These are phyloP conservation scores for Eutrema japonicum DNA, from an alignment of 345 rosid genomes.

Conservation along the genomic window DNA sequence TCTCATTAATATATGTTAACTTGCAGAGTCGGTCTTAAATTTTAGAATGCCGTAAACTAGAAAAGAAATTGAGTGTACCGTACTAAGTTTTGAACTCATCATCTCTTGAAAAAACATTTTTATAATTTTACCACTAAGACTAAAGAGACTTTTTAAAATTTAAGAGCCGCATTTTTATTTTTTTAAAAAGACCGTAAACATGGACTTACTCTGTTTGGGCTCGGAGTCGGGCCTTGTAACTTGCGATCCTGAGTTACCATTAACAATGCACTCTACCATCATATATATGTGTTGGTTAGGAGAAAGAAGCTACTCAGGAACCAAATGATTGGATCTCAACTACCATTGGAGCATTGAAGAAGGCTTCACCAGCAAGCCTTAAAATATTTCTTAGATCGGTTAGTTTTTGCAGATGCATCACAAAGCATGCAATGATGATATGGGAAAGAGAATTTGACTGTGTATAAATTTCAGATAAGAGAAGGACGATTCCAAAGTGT, in stretches of 20 bases:
- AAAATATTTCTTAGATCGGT: conserved; percentile 82
- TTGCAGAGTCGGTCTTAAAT: too few relatives aligned
- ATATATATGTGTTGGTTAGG: conserved; percentile 46
- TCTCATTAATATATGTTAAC: not conserved
- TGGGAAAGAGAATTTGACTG: conserved; percentile 5
- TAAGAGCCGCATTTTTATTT: too few relatives aligned
- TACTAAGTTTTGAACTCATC: too few relatives aligned
- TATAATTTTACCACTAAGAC: too few relatives aligned
- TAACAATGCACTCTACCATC: conserved; percentile 13
- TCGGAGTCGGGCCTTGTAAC: not conserved
- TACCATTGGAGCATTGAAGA: conserved; percentile 56
- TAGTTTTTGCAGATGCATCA: conserved; percentile 17
- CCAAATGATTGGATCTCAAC: conserved; percentile 60
- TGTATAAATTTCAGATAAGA: conserved; percentile 64
- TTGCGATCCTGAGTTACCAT: not conserved
- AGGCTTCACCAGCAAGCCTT: conserved; percentile 89
- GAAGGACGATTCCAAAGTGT: conserved; percentile 81
- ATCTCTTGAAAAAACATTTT: too few relatives aligned
- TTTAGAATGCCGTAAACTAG: too few relatives aligned
- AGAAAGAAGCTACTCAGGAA: conserved; percentile 49
- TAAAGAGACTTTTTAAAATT: too few relatives aligned
- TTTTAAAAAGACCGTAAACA: too few relatives aligned
- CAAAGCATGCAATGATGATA: not conserved
- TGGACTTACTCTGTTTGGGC: too few relatives aligned
- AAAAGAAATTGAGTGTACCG: too few relatives aligned